Conservation (phyloP, 2,329 filamentous ascomycete species). For the Coniella lustricola region DNA sequence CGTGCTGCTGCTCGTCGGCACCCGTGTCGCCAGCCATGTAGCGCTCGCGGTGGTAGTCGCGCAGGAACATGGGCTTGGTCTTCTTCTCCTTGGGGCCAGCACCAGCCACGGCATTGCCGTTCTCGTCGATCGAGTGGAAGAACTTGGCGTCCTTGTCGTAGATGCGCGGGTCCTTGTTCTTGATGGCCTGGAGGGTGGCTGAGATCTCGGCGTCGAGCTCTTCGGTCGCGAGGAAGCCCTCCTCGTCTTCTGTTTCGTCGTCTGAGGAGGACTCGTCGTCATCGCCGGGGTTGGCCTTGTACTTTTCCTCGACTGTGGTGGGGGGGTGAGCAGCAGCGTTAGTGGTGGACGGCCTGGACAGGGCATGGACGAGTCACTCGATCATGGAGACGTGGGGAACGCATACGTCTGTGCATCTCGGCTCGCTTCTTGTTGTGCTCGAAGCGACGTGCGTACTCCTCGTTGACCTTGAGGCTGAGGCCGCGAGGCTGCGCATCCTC, state of each 20-base stretch:
- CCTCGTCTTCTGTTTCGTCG: constrained; percentile 83
- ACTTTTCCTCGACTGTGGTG: constrained; percentile 77
- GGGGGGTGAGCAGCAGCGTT: neutral
- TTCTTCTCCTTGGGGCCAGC: constrained; percentile 44
- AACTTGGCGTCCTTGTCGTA: constrained; percentile 78
- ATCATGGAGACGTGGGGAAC: neutral
- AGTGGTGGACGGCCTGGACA: neutral
- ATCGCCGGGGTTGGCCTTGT: constrained; percentile 40
- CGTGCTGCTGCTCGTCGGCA: constrained; percentile 46
- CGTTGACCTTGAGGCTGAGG: constrained; percentile 69
- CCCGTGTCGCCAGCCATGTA: constrained; percentile 65
- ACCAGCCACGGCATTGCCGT: constrained; percentile 17
- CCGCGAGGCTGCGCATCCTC: constrained; percentile 21
- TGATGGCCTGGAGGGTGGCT: constrained; percentile 79
- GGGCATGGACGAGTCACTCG: too few species aligned
- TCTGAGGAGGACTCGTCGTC: constrained; percentile 60
- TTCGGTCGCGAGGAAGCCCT: constrained; percentile 78
- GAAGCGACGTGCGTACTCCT: constrained; percentile 81
- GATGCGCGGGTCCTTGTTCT: constrained; percentile 82
- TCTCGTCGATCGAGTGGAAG: constrained; percentile 59
- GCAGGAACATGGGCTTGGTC: constrained; percentile 77
- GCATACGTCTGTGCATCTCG: constrained; percentile 62
- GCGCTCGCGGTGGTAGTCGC: constrained; percentile 88
- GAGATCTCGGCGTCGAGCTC: constrained; percentile 81
- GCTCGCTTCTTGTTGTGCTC: constrained; percentile 98